These are phyloP conservation scores for Fusarium acutatum DNA, from an alignment of 2,329 filamentous ascomycete species.

Conservation along the genomic window DNA sequence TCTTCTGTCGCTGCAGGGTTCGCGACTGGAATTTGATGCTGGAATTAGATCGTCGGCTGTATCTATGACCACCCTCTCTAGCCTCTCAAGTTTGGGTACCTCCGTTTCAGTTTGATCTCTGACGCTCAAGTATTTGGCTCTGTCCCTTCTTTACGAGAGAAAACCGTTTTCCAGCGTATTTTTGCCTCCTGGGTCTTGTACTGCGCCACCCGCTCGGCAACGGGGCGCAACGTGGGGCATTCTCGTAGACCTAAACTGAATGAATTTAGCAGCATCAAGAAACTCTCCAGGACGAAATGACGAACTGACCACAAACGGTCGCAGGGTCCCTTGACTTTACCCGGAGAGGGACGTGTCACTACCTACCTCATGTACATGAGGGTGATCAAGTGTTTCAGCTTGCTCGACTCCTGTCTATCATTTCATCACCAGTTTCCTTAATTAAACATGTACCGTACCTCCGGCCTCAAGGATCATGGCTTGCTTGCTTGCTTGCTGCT, in stretches of 20 bases:
- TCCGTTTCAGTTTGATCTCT: background rate
- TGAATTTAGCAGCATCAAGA: conserved; percentile 5
- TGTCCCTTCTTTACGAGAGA: background rate
- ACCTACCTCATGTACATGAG: background rate
- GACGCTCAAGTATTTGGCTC: background rate
- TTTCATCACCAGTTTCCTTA: conserved; percentile 30
- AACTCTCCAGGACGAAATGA: background rate
- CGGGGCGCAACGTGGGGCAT: conserved; percentile 33
- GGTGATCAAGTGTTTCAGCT: conserved; percentile 35
- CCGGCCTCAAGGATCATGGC: background rate
- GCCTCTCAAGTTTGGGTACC: background rate
- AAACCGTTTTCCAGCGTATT: background rate
- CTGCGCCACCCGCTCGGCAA: conserved; percentile 36
- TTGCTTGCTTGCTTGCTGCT: no score
- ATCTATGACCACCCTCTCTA: background rate
- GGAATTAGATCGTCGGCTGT: background rate
- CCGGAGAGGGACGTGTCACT: conserved; percentile 2
- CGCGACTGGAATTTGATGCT: background rate
- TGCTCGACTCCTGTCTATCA: conserved; percentile 33
- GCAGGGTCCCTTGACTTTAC: background rate
- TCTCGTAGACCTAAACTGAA: background rate
- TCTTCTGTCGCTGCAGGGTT: conserved; percentile 1
- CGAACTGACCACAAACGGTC: background rate
- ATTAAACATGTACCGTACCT: background rate
- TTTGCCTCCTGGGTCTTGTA: conserved; percentile 1